Conservation (phyloP, 768 basidiomycete species). For the Lentinula detonsa region DNA sequence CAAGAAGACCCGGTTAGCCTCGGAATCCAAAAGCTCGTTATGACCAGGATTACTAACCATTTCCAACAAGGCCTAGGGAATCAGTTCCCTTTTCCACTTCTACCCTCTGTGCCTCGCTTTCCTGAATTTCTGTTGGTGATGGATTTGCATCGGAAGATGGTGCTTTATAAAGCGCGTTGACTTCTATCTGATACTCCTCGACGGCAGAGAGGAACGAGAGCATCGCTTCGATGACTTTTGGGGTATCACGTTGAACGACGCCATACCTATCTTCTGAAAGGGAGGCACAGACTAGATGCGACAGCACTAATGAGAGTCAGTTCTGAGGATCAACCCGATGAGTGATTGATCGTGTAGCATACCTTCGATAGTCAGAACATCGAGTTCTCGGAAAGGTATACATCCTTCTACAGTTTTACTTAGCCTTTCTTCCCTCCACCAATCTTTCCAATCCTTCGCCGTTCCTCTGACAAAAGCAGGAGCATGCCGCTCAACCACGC, state of each 20-base stretch:
- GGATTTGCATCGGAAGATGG: slow-evolving; percentile 28
- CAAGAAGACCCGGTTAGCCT: not conserved
- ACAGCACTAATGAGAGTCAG: slow-evolving; percentile 41
- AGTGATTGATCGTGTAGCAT: slow-evolving; percentile 10
- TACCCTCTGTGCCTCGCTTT: slow-evolving; percentile 29
- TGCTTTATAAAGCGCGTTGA: slow-evolving; percentile 34
- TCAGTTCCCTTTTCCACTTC: slow-evolving; percentile 56
- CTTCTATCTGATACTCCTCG: slow-evolving; percentile 56
- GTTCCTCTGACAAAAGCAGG: slow-evolving; percentile 25
- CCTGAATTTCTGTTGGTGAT: slow-evolving; percentile 27
- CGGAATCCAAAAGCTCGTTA: not conserved
- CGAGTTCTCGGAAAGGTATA: slow-evolving; percentile 57
- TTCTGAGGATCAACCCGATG: not conserved
- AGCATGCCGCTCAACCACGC: slow-evolving; percentile 13
- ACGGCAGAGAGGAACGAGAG: slow-evolving; percentile 59
- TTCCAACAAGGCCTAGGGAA: slow-evolving; percentile 43
- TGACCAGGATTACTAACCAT: slow-evolving; percentile 40
- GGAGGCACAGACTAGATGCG: slow-evolving; percentile 64
- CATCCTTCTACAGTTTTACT: slow-evolving; percentile 47
- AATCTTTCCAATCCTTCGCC: slow-evolving; percentile 23
- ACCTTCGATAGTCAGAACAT: slow-evolving; percentile 62
- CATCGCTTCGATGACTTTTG: slow-evolving; percentile 74
- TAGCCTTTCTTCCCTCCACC: slow-evolving; percentile 56
- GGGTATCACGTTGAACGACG: slow-evolving; percentile 80
- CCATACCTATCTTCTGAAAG: slow-evolving; percentile 78